Conservation (phyloP, 805 yeast genomes). For the Saccharomycopsis malanga region DNA sequence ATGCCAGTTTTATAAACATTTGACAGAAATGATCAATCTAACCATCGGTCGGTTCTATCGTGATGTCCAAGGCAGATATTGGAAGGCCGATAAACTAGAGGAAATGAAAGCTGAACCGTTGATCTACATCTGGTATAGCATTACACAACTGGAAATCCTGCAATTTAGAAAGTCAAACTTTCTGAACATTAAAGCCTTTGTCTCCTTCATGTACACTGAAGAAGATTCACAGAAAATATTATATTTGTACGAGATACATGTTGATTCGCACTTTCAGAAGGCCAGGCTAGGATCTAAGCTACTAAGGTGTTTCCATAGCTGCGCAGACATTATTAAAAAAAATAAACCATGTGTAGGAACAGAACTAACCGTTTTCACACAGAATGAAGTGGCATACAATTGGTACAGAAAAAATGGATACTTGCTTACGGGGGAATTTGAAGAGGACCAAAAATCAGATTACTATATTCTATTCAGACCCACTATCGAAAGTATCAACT, state of each 20-base stretch:
- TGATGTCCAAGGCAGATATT: constrained; percentile 8
- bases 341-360: background rate
- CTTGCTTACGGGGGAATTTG: background rate
- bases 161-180: background rate
- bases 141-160: background rate
- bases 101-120: constrained; percentile 7
- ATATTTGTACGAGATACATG: constrained; percentile 17
- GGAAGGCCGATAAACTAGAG: constrained; percentile 12
- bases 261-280: background rate
- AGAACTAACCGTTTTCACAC: constrained; percentile 8
- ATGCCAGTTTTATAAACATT: background rate
- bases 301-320: background rate
- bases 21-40: constrained; percentile 6
- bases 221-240: constrained; percentile 1
- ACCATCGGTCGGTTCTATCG: constrained; percentile 11
- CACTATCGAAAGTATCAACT: too few relatives aligned
- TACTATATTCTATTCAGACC: background rate
- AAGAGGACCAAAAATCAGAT: background rate
- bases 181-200: constrained; percentile 6
- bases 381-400: constrained; percentile 5
- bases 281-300: constrained; percentile 4
- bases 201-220: constrained; percentile 6
- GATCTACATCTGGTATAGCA: constrained; percentile 8
- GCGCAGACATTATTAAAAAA: background rate
- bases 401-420: constrained; percentile 11